Base-by-base conservation (phyloP, 2,329 filamentous ascomycete genomes). In the Hymenoscyphus linearis region DNA sequence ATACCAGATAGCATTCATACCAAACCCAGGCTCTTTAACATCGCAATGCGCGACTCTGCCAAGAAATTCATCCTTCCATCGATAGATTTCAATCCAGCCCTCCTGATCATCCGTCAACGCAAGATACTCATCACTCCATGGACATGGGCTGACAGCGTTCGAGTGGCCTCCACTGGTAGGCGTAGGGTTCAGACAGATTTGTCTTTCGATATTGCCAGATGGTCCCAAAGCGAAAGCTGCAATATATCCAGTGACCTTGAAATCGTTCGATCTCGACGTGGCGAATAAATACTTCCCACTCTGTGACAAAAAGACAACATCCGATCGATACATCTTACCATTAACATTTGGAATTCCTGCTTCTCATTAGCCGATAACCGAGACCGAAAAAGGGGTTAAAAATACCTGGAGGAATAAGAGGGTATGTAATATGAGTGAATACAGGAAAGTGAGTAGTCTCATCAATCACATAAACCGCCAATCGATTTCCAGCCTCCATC, bases 1-100 rank as follows among this genome's bases (percentile, higher is more conserved):
- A 74, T 95, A 95, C 91, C 91, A 96, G 65, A 96, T 92, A n/a
- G 91, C 91, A 76, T 96, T 96, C 91, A 96, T 96, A 1, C 91
- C 91, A 73, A 96, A 96, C 1, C 91, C 91, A n/a, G 89, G 90
- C 77, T 96, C 91, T 5, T 86, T 85, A 40, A 96, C 86, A 67
- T 90, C 85, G 65, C 90, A 79, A 64, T 89, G 81, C 16, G 91
- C 91, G 7, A 96, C 91, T 3, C 91, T 79, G 1, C 85, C 87
- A 58, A 96, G 76, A 68, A 88, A 90, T 79, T 95, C 91, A 62
- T 92, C 87, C 66, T 88, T 82, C 89, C 91, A 96, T 59, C 91
- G 81, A 74, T 96, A 96, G 60, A 96, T 90, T 78, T 96, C 91
- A 22, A 96, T 77, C 78, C 89, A 93, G 5, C 91, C 91, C 67